These are phyloP conservation scores for Fagopyrum tataricum DNA, from an alignment of 148 eudicot genomes.

Conservation along the genomic window DNA sequence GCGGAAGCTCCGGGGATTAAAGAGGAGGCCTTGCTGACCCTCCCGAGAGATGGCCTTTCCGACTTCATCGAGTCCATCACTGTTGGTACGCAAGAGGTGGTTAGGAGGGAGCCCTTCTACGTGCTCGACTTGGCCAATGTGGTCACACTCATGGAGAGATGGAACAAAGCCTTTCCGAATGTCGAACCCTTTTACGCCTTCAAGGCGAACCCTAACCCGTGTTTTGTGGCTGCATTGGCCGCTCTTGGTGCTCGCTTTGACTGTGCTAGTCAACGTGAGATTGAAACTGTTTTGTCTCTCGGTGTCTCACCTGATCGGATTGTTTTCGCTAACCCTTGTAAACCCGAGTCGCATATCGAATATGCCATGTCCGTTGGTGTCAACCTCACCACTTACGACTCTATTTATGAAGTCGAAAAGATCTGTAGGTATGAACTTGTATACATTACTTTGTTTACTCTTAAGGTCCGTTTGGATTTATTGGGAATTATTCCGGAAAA, in stretches of 20 bases:
- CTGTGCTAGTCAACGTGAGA: slow-evolving; percentile 3
- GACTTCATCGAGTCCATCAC: background rate
- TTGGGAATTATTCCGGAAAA: too few relatives aligned
- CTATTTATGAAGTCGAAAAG: background rate
- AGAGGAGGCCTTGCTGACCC: background rate
- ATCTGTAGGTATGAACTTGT: background rate
- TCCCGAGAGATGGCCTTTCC: background rate
- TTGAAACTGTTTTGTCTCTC: background rate
- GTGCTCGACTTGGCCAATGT: background rate
- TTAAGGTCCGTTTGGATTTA: too few relatives aligned
- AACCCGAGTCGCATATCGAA: background rate
- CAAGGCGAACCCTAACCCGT: background rate
- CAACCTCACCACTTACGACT: background rate
- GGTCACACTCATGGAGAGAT: background rate
- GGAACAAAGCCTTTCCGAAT: background rate
- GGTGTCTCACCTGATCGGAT: background rate
- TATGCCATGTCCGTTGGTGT: background rate
- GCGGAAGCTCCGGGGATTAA: background rate
- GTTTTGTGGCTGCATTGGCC: background rate
- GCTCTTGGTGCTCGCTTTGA: background rate
- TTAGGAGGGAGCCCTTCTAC: background rate
- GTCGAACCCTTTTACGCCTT: background rate
- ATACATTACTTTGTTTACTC: too few relatives aligned
- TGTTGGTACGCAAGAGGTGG: background rate
- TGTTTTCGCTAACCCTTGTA: slow-evolving; percentile 2